Base-by-base conservation (phyloP, 371 early-diverging fungal species). In the Umbelopsis sp. region DNA sequence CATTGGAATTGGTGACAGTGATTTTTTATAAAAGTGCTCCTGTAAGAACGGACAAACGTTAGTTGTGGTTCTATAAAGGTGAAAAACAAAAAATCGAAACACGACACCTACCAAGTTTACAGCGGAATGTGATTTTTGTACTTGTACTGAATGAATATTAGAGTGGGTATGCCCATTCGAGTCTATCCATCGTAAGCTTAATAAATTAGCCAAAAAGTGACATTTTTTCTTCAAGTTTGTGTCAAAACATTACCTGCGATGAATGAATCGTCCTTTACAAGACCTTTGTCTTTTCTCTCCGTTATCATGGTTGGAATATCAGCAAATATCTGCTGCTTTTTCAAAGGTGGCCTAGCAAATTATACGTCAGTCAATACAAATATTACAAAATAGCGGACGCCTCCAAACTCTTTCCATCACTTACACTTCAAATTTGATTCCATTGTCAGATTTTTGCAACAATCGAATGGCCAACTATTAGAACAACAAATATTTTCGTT, bases 251-350 rank as follows among this genome's bases (percentile, higher is more conserved):
- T 57, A 57, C 57, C 57, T 57, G 94, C 91, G 52, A 89, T 83
- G 66, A 91, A 81, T 4, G 82, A 81, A 45, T 93, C 93, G 68
- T 92, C 92, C 63, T 92, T 90, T 22, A 86, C 79, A 12, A 93
- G 92, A 72, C 93, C 94, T 73, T 93, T 93, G 57, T 57, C 69
- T 46, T 68, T 65, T 41, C 68, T 62, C 46, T 70, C 72, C 14
- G 66, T 63, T 76, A 80, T 71, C 32, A 78, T 65, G 50, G 76
- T 69, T 11, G 77, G 72, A 62, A 79, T 73, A 62, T 75, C 73
- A 67, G 72, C 72, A 63, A 75, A 76, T 38, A 76, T 71, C 50
- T 80, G 83, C 29, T 71, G 65, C 66, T 72, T 73, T 32, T 75
- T 78, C 29, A 80, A 50, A 12, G 70, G 73, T 10, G 79, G 80